Evolutionary conservation across 2,329 filamentous ascomycete genomes (phyloP).

Genomic region (Ceratocystis variospora): DNA sequence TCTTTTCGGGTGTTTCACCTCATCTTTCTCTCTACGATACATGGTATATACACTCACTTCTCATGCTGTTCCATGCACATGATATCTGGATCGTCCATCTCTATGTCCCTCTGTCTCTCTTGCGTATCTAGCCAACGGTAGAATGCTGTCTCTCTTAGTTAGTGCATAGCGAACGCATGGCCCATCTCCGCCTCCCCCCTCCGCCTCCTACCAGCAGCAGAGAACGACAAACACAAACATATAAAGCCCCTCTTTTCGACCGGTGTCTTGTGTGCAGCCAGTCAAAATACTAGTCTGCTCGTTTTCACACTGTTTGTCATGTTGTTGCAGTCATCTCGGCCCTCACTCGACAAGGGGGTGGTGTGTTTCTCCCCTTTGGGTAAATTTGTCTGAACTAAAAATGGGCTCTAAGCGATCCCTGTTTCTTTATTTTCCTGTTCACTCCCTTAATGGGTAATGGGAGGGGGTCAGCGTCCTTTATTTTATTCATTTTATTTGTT

Average conservation of each 20-base stretch:
- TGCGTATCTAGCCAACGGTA: too few relatives aligned
- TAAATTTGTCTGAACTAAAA: slow-evolving; percentile 9
- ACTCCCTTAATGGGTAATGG: neutral
- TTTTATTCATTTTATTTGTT: neutral
- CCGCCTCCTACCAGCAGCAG: too few relatives aligned
- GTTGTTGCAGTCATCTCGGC: neutral
- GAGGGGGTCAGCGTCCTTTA: neutral
- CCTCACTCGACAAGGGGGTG: neutral
- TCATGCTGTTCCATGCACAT: too few relatives aligned
- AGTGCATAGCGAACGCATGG: too few relatives aligned
- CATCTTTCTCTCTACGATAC: neutral
- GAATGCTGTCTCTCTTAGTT: too few relatives aligned
- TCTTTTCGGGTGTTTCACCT: neutral
- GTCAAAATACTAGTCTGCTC: neutral
- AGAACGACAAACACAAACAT: too few relatives aligned
- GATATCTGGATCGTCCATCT: too few relatives aligned
- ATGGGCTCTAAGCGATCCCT: slow-evolving; percentile 10
- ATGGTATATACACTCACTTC: neutral
- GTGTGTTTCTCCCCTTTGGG: neutral
- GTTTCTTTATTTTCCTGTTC: neutral
- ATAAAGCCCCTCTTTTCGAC: neutral
- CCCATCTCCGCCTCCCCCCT: too few relatives aligned
- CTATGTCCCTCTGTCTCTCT: too few relatives aligned
- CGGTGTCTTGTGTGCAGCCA: neutral
- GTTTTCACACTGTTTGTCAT: neutral